These are phyloP conservation scores for Canavalia ensiformis DNA, from an alignment of 306 rosid species.

Conservation along the genomic window DNA sequence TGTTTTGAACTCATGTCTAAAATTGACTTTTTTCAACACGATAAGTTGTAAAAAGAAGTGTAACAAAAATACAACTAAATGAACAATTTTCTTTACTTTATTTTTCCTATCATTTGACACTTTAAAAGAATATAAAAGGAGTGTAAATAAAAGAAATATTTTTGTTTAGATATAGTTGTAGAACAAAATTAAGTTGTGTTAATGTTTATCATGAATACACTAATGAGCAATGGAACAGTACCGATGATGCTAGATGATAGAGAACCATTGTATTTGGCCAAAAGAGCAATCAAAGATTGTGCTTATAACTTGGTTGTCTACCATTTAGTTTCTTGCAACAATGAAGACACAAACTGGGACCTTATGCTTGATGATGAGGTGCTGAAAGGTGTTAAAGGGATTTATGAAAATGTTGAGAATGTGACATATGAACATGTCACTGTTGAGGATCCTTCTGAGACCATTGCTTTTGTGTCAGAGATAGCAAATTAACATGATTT, in stretches of 20 bases:
- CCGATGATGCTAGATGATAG: conserved; percentile 50
- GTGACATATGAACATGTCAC: conserved; percentile 11
- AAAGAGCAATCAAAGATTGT: conserved; percentile 35
- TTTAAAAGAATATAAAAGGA: too few relatives aligned
- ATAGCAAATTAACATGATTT: conserved; percentile 47
- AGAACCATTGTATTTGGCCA: conserved; percentile 59
- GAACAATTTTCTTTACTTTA: too few relatives aligned
- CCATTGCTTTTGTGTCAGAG: conserved; percentile 10
- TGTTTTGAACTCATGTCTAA: too few relatives aligned
- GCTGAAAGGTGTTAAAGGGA: neutral
- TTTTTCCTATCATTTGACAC: too few relatives aligned
- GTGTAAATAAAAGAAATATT: too few relatives aligned
- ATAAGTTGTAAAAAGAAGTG: too few relatives aligned
- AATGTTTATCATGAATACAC: too few relatives aligned
- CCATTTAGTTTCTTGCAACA: conserved; percentile 22
- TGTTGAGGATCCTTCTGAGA: conserved; percentile 35
- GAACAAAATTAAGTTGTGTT: too few relatives aligned
- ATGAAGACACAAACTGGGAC: conserved; percentile 39
- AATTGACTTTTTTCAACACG: too few relatives aligned
- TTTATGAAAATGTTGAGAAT: neutral
- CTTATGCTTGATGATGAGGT: conserved; percentile 46
- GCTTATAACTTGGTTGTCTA: conserved; percentile 37
- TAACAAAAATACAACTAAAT: too few relatives aligned
- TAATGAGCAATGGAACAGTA: neutral
- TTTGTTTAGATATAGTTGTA: too few relatives aligned